These are phyloP conservation scores for Cadophora malorum DNA, from an alignment of 2,329 filamentous ascomycete species.

Conservation along the genomic window DNA sequence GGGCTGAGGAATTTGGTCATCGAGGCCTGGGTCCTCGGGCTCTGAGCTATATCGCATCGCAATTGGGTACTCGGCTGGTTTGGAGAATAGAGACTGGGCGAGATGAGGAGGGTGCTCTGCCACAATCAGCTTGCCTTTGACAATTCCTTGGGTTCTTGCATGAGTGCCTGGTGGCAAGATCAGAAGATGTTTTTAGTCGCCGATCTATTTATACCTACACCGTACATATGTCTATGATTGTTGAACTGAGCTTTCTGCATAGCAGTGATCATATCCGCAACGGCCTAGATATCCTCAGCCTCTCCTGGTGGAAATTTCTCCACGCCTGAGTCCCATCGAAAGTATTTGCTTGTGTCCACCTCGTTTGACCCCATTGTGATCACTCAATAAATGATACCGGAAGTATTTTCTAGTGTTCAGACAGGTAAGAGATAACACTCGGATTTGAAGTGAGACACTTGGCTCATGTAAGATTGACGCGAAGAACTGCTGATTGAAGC, in stretches of 20 bases:
- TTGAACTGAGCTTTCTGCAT: constrained; percentile 54
- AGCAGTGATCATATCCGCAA: constrained; percentile 53
- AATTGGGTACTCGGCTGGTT: constrained; percentile 43
- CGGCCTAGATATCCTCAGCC: constrained; percentile 52
- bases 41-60: constrained; percentile 49
- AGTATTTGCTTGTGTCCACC: constrained; percentile 44
- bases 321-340: constrained; percentile 51
- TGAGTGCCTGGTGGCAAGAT: constrained; percentile 39
- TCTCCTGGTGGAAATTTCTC: constrained; percentile 50
- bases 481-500: neutral
- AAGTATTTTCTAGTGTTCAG: neutral
- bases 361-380: constrained; percentile 19
- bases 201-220: too few relatives aligned
- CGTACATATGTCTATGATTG: constrained; percentile 48
- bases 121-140: constrained; percentile 55
- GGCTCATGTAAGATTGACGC: neutral
- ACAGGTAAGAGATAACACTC: neutral
- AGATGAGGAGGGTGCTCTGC: constrained; percentile 52
- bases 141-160: constrained; percentile 54
- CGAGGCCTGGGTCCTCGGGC: constrained; percentile 48
- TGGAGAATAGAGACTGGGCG: constrained; percentile 50
- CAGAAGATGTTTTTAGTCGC: too few relatives aligned
- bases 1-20: constrained; percentile 52
- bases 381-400: neutral
- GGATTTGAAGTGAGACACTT: neutral